Evolutionary conservation across 345 rosid genomes (phyloP).

Genomic region (Brassica nigra): DNA sequence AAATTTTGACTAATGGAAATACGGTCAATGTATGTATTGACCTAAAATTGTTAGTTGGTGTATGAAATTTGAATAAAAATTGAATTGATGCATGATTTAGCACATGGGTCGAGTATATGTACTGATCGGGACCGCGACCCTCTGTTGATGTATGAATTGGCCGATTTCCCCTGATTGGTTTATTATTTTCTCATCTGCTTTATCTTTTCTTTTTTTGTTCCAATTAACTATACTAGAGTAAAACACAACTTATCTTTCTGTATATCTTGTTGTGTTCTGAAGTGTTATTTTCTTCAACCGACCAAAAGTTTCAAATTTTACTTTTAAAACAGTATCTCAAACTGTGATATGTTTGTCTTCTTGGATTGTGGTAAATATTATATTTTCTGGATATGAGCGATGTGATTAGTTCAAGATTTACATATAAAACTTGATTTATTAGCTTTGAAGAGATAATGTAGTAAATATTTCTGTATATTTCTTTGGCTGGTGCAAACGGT

Average conservation of each 20-base stretch:
- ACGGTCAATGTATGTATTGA: too few relatives aligned
- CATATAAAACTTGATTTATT: too few relatives aligned
- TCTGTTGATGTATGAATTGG: too few relatives aligned
- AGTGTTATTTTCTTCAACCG: background rate
- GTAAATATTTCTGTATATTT: background rate
- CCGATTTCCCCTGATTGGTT: background rate
- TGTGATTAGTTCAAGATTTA: too few relatives aligned
- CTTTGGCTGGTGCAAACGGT: background rate
- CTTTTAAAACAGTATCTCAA: background rate
- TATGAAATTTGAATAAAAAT: too few relatives aligned
- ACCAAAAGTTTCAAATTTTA: background rate
- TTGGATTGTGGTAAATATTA: too few relatives aligned
- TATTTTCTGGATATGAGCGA: too few relatives aligned
- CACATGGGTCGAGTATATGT: too few relatives aligned
- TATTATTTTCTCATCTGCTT: background rate
- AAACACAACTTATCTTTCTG: background rate
- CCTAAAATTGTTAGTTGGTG: too few relatives aligned
- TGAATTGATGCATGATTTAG: too few relatives aligned
- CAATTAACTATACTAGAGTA: background rate
- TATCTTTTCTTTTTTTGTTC: background rate
- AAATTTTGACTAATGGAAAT: too few relatives aligned
- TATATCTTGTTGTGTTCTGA: background rate
- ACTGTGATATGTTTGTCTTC: background rate
- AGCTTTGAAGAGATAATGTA: background rate
- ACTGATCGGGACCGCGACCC: too few relatives aligned